Evolutionary conservation across 202 grass and related monocot genomes (phyloP).

Genomic region (Zoysia matrella): DNA sequence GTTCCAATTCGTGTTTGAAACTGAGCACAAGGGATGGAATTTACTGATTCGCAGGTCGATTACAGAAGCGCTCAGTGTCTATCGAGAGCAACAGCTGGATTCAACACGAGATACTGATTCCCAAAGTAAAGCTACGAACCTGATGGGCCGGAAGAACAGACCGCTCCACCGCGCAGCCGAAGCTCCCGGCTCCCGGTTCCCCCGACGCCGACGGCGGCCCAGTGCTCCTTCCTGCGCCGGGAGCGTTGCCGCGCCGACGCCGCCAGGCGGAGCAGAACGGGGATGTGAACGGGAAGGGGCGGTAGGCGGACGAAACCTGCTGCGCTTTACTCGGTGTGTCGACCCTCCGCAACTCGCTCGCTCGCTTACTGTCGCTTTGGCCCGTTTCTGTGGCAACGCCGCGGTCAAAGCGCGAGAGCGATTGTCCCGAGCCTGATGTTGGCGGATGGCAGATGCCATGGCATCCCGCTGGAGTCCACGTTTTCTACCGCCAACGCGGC

Average conservation of each 20-base stretch:
- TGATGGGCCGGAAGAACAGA: neutral
- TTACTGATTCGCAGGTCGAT: too few relatives aligned
- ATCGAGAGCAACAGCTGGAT: neutral
- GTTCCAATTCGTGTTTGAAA: too few relatives aligned
- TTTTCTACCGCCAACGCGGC: neutral
- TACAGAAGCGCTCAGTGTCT: too few relatives aligned
- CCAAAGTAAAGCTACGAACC: slow-evolving; percentile 17
- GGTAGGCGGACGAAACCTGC: slow-evolving; percentile 3
- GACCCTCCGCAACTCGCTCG: neutral
- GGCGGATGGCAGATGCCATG: neutral
- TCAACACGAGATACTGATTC: neutral
- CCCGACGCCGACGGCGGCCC: neutral
- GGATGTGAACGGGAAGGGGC: neutral
- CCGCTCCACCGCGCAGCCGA: slow-evolving; percentile 1
- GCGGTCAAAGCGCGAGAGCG: slow-evolving; percentile 7
- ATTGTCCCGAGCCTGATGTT: neutral
- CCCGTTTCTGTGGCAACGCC: slow-evolving; percentile 8
- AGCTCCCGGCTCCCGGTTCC: neutral
- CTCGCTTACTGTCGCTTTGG: slow-evolving; percentile 20
- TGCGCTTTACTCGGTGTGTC: slow-evolving; percentile 16
- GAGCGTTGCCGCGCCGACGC: slow-evolving; percentile 27
- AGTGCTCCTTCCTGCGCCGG: neutral
- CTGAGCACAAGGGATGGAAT: too few relatives aligned
- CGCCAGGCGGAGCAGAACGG: neutral
- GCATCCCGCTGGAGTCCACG: slow-evolving; percentile 15